Percentiles rank a stretch among this genome's conserved stretches.
Evolutionary conservation across 768 basidiomycete genomes (phyloP).

Genomic region (Agaricus bisporus): DNA sequence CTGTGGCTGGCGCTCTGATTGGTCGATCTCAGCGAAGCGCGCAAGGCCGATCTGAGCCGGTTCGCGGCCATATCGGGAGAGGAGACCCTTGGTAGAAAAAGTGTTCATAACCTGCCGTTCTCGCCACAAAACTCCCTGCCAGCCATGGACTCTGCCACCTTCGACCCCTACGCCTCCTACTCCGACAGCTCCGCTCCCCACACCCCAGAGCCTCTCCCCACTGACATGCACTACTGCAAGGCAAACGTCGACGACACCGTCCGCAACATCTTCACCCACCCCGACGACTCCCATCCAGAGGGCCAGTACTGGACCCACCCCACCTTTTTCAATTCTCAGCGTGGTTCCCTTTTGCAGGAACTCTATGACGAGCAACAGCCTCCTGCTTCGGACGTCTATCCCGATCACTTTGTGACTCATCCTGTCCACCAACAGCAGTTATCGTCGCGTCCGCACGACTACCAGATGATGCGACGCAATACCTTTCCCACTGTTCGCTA

Average conservation of each 20-base stretch:
- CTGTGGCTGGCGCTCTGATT: not conserved
- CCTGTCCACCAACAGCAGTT: constrained; percentile 28
- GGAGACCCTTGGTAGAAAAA: constrained; percentile 2
- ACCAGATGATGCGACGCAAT: constrained; percentile 51
- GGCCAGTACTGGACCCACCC: constrained; percentile 29
- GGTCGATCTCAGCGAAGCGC: not conserved
- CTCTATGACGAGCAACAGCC: constrained; percentile 45
- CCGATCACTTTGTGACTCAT: constrained; percentile 9
- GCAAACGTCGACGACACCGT: constrained; percentile 36
- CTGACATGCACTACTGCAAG: constrained; percentile 25
- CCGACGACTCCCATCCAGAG: constrained; percentile 32
- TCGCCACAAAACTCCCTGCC: constrained; percentile 4
- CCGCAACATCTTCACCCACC: constrained; percentile 45
- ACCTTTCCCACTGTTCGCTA: constrained; percentile 76
- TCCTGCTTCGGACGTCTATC: constrained; percentile 1
- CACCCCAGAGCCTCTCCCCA: constrained; percentile 40
- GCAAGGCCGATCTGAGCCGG: constrained; percentile 3
- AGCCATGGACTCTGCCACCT: constrained; percentile 40
- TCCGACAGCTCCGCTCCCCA: constrained; percentile 67
- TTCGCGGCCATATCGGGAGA: too few species aligned
- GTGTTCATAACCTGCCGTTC: constrained; percentile 7
- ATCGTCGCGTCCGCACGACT: constrained; percentile 32
- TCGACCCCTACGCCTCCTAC: constrained; percentile 60
- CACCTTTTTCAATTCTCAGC: constrained; percentile 24
- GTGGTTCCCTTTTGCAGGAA: constrained; percentile 61